These are phyloP conservation scores for Fraxinus greggii DNA, from an alignment of 305 asterid species.

Conservation along the genomic window DNA sequence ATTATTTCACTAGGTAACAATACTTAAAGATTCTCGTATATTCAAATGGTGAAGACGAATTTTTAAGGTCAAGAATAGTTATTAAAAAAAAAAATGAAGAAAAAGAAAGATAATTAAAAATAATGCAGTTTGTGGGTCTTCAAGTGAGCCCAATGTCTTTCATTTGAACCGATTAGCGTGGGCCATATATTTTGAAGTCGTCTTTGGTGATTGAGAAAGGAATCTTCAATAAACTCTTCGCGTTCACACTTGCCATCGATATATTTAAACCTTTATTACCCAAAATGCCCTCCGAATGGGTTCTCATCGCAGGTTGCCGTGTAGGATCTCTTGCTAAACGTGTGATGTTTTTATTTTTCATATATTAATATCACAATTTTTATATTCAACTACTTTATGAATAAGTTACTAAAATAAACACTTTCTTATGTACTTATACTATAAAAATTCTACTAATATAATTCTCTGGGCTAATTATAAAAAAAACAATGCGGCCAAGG, in stretches of 20 bases:
- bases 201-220: slow-evolving; percentile 1
- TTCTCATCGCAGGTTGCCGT: neutral
- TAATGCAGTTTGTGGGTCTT: neutral
- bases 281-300: slow-evolving; percentile 13
- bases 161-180: neutral
- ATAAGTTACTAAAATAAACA: neutral
- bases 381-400: too few relatives aligned
- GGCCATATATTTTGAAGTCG: neutral
- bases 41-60: too few relatives aligned
- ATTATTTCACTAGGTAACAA: too few relatives aligned
- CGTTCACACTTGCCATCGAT: slow-evolving; percentile 31
- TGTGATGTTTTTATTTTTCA: neutral
- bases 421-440: too few relatives aligned
- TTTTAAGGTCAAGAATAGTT: too few relatives aligned
- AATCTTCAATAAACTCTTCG: slow-evolving; percentile 28
- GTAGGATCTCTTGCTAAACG: neutral
- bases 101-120: neutral
- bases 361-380: too few relatives aligned
- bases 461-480: too few relatives aligned
- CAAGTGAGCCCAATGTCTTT: neutral
- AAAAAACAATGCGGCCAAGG: neutral
- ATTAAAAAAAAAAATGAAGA: neutral
- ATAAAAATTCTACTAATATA: neutral
- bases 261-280: neutral
- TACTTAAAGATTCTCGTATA: too few relatives aligned